Evolutionary conservation across 495 filamentous ascomycete species (phyloP).

Genomic region (Parmelia sp.): DNA sequence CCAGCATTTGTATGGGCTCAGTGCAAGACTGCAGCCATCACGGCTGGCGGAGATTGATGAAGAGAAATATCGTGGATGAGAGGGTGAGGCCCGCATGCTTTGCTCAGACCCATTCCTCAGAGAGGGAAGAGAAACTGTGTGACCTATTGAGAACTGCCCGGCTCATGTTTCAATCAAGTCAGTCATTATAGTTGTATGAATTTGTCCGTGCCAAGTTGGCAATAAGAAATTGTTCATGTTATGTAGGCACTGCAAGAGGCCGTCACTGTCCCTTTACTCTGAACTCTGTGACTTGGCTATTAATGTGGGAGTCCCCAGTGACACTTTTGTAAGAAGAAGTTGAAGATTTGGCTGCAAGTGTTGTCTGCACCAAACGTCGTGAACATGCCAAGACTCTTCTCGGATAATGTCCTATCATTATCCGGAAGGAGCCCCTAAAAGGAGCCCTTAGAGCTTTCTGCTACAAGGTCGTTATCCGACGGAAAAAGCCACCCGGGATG

Average conservation of each 20-base stretch:
- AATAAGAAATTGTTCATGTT: neutral
- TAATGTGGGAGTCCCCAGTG: neutral
- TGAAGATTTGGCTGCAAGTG: neutral
- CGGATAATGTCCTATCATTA: too few species aligned
- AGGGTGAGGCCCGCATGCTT: neutral
- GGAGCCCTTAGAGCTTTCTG: too few species aligned
- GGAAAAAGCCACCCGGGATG: neutral
- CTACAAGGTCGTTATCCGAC: too few species aligned
- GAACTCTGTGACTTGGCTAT: neutral
- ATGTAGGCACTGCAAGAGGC: too few species aligned
- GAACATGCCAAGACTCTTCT: too few species aligned
- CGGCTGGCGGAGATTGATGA: constrained; percentile 1
- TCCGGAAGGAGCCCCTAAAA: too few species aligned
- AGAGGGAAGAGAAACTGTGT: neutral
- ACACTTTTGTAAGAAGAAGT: neutral
- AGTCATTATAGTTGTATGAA: too few species aligned
- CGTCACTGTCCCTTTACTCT: neutral
- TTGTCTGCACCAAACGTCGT: too few species aligned
- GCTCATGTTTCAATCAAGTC: neutral
- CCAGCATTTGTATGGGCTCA: constrained; percentile 5
- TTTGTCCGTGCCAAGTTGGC: too few species aligned
- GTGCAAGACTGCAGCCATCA: neutral
- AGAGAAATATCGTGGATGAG: neutral
- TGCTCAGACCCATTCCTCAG: neutral
- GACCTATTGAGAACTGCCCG: neutral